Percentiles rank a stretch among this genome's conserved stretches.
phyloP scores from a whole-genome alignment of 495 filamentous ascomycete species.

The Hypoxylon perforatum region DNA sequence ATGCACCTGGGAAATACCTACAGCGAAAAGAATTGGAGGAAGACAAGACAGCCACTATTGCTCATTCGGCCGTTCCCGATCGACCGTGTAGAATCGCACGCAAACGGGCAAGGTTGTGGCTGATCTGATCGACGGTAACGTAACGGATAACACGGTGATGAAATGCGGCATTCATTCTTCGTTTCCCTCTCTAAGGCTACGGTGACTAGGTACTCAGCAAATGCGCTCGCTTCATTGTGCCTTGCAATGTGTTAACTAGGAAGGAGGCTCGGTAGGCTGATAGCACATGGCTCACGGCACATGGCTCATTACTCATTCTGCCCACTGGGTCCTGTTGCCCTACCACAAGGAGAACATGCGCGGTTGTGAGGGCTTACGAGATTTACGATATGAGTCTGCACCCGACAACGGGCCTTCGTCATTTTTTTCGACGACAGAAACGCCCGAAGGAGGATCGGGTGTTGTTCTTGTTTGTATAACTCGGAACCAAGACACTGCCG shows the following conservation, averaged over 20 bases:
- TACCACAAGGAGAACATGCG: background rate
- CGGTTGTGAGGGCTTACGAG: background rate
- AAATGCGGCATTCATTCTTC: background rate
- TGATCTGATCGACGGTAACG: slow-evolving; percentile 10
- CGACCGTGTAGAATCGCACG: background rate
- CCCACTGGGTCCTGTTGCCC: background rate
- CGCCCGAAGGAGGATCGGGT: slow-evolving; percentile 8
- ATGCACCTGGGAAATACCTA: too few relatives aligned
- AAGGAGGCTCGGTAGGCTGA: background rate
- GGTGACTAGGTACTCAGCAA: background rate
- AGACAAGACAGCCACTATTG: background rate
- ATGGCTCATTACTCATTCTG: too few relatives aligned
- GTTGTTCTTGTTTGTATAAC: background rate
- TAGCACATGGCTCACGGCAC: background rate
- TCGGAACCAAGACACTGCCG: slow-evolving; percentile 1
- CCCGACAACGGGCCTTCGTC: background rate
- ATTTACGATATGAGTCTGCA: slow-evolving; percentile 1
- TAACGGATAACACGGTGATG: background rate
- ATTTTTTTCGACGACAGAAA: background rate
- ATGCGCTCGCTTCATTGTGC: slow-evolving; percentile 3
- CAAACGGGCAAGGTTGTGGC: slow-evolving; percentile 2
- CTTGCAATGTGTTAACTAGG: background rate
- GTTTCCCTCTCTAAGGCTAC: background rate
- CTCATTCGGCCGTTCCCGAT: slow-evolving; percentile 28
- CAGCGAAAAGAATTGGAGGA: background rate